phyloP scores from a whole-genome alignment of 257 asterid genomes.

The Eucommia ulmoides region DNA sequence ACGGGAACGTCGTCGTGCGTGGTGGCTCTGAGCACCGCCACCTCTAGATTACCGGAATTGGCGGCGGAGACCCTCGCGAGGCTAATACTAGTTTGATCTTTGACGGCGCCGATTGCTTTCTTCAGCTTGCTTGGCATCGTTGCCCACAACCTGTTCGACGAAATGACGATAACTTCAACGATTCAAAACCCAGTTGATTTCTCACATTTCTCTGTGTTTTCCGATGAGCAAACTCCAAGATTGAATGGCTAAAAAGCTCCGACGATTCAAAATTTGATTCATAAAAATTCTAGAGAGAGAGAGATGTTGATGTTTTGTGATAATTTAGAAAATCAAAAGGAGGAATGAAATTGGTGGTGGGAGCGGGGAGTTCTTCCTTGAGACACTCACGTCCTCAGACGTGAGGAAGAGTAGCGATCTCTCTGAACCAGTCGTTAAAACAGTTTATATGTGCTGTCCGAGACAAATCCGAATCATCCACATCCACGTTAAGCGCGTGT shows the following conservation, averaged over 20 bases:
- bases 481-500: too few species aligned
- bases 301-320: neutral
- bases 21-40: slow-evolving; percentile 68
- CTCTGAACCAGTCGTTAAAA: neutral
- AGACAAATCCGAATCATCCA: too few species aligned
- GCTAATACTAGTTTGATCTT: slow-evolving; percentile 88
- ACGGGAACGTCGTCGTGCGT: slow-evolving; percentile 63
- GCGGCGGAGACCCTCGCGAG: slow-evolving; percentile 66
- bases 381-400: slow-evolving; percentile 11
- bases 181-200: too few species aligned
- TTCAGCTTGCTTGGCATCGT: slow-evolving; percentile 81
- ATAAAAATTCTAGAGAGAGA: neutral
- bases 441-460: too few species aligned
- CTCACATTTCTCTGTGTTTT: too few species aligned
- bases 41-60: slow-evolving; percentile 49
- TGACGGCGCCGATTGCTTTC: slow-evolving; percentile 77
- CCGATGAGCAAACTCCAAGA: too few species aligned
- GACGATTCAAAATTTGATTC: neutral
- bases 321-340: neutral
- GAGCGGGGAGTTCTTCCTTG: too few species aligned
- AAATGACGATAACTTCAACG: too few species aligned
- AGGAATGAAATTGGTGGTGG: neutral
- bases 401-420: neutral
- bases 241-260: too few species aligned
- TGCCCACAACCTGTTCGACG: slow-evolving; percentile 3